These are phyloP conservation scores for Angophora floribunda DNA, from an alignment of 345 rosid species.

Conservation along the genomic window DNA sequence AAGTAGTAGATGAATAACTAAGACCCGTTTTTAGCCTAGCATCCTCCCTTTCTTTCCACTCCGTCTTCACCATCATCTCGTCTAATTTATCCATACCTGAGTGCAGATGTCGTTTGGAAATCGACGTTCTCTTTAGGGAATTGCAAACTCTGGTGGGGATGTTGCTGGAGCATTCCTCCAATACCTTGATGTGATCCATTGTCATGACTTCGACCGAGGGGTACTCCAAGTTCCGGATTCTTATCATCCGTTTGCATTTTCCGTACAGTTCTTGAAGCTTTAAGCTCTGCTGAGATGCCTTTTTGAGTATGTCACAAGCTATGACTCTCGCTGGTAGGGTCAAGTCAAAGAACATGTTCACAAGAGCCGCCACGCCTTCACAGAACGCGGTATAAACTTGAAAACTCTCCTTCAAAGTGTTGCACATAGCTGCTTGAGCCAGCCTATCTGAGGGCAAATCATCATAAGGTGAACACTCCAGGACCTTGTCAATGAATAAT, in stretches of 20 bases:
- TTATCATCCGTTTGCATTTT: conserved; percentile 32
- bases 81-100: conserved; percentile 7
- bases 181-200: conserved; percentile 48
- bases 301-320: conserved; percentile 58
- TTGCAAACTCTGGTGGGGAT: neutral
- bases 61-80: neutral
- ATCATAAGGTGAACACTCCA: conserved; percentile 41
- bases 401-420: conserved; percentile 82
- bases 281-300: conserved; percentile 47
- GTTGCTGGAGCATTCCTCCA: conserved; percentile 36
- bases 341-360: conserved; percentile 53
- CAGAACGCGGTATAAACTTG: conserved; percentile 47
- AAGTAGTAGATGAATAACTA: neutral
- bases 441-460: conserved; percentile 16
- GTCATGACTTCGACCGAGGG: conserved; percentile 53
- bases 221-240: conserved; percentile 51
- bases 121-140: neutral
- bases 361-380: conserved; percentile 43
- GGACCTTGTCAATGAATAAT: conserved; percentile 44
- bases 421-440: conserved; percentile 50
- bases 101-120: neutral
- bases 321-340: conserved; percentile 48
- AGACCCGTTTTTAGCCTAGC: neutral
- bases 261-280: conserved; percentile 42
- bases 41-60: neutral